Base-by-base conservation (phyloP, 2,329 filamentous ascomycete species). In the Fusarium ambrosium region DNA sequence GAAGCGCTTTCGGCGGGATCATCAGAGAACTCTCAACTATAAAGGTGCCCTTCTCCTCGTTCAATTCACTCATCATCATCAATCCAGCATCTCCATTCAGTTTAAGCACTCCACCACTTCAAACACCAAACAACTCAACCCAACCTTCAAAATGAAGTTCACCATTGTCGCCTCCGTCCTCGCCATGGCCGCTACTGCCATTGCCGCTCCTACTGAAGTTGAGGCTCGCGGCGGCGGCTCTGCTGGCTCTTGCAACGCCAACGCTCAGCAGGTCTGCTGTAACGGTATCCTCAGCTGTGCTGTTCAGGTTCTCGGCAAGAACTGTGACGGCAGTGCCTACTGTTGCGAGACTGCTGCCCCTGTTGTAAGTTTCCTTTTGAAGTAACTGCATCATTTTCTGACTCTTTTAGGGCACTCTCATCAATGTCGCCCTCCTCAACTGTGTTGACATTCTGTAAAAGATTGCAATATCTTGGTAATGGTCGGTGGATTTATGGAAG, bases 91-190 rank as follows among this genome's bases (percentile, higher is more conserved):
- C 29, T 11, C 6, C 24, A 60, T 41, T 16, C 59, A 68, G 36
- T 24, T 11, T 71, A 60, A 59, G 29, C 22, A 58, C 9, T 16
- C 16, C 34, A 59, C 55, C 64, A 66, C 69, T 59, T 13, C 27
- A 16, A 59, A 61, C 24, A 9, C 16, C n/a, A 22, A 45, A 71
- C 39, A 34, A 61, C 18, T n/a, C 11, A 22, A 43, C 41, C 18
- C n/a, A 36, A 22, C 29, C 22, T 64, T 45, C 71, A 74, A 69
- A 61, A 74, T 74, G 72, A 69, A 74, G 58, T 74, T 74, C 71
- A 37, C 68, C 22, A 74, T 39, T n/a, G 29, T 72, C 37, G 64
- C 61, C 34, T 62, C 71, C 22, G 14, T 66, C 64, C 29, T 74
- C 37, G 65, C 72, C 45, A 72, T 74, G 64, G 68, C 68, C 22